Evolutionary conservation across 148 eudicot species (phyloP), one percentile per base, ranked within the genome.

Genomic region (Fallopia convolvulus): DNA sequence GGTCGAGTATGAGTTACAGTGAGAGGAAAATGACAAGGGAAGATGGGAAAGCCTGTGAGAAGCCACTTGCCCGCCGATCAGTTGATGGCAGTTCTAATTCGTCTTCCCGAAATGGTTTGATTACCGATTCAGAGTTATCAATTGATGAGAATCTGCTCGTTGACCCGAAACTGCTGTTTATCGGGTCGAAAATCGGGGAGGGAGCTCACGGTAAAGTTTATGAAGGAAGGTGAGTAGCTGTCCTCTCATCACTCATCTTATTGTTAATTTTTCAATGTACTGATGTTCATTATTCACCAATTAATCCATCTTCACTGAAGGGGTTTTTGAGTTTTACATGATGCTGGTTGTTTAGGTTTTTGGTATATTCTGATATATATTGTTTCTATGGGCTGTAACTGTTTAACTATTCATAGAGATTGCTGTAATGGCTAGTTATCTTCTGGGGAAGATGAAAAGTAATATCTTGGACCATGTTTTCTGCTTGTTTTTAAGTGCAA

Each of bases 171-270:
- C 70, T 84, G 80, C 82, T 92, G 77, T 92, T 88, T 78, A 88
- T 92, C 70, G 97, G 92, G 66, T 81, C 88, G 0, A 90, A 92
- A 78, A 88, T 92, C 81, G 97, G 94, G n/a, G 97, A 92, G 79
- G 97, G 97, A 50, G 94, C 97, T 74, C 94, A 92, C 77, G 97
- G 94, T 36, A 89, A 86, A 82, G 97, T 92, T 76, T 92, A 86
- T 81, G 83, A 90, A 85, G 97, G 97, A 81, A 90, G 94, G 97
- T 92, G 33, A 53, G 84, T 32, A 12, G 70, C 30, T 32, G 46
- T 6, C 46, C 46, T 42, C 46, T 42, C 46, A 42, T 42, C 46
- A 42, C 10, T 42, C 46, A 42, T 42, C 46, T 6, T 6, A 42
- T 42, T 42, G 46, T 42, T 42, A 42, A 42, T 42, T 8, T 42